phyloP scores from a whole-genome alignment of 805 yeast species.

The Schwanniomyces polymorphus region DNA sequence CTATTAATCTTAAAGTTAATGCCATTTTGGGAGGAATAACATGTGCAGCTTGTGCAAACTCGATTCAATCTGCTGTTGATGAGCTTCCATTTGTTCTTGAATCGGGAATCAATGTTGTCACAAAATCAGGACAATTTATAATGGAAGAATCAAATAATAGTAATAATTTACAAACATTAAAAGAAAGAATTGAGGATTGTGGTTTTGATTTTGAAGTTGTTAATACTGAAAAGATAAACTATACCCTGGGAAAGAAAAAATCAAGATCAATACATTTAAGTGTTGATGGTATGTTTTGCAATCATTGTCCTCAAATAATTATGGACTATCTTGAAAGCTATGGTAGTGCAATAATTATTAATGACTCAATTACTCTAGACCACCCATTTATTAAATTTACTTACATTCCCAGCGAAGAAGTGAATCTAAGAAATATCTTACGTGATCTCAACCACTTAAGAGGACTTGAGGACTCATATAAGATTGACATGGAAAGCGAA shows the following conservation, averaged over 20 bases:
- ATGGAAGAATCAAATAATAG: constrained; percentile 39
- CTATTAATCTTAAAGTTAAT: constrained; percentile 48
- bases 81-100: constrained; percentile 54
- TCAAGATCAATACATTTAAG: constrained; percentile 58
- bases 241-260: constrained; percentile 46
- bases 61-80: constrained; percentile 49
- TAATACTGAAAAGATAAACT: constrained; percentile 43
- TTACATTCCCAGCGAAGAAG: constrained; percentile 53
- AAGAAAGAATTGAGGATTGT: constrained; percentile 57
- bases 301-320: constrained; percentile 63
- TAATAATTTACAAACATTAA: constrained; percentile 36
- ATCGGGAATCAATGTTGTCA: constrained; percentile 54
- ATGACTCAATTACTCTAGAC: constrained; percentile 53
- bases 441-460: constrained; percentile 46
- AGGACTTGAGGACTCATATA: constrained; percentile 25
- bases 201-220: constrained; percentile 63
- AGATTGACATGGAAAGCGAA: constrained; percentile 9
- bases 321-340: constrained; percentile 47
- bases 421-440: constrained; percentile 58
- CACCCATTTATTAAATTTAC: constrained; percentile 64
- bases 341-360: constrained; percentile 58
- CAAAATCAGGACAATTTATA: constrained; percentile 63
- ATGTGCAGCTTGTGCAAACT: constrained; percentile 67
- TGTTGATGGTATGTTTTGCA: constrained; percentile 69
- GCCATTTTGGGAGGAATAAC: constrained; percentile 75